A percentile compares a stretch with the other conserved stretches of the same genome.
Conservation (phyloP, 2,329 filamentous ascomycete genomes). For the Monilinia vaccinii-corymbosi region DNA sequence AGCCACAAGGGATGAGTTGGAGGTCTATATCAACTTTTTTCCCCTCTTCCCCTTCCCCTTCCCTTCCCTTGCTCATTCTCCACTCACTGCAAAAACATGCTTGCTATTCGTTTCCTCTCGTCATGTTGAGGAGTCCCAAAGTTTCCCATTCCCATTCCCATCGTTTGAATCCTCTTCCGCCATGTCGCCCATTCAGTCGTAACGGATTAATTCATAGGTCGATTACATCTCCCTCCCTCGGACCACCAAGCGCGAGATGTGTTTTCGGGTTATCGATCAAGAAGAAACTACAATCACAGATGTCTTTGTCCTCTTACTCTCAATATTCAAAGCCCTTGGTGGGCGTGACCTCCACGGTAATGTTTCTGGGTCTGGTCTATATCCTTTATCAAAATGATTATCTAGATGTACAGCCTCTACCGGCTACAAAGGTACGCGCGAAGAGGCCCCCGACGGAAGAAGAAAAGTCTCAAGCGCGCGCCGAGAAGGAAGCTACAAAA, state of each 20-base stretch:
- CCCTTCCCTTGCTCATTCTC: too few species aligned
- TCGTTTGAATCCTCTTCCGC: slow-evolving; percentile 5
- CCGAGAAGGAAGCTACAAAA: slow-evolving; percentile 19
- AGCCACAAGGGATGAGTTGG: neutral
- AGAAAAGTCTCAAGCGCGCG: slow-evolving; percentile 12
- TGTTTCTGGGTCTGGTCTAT: slow-evolving; percentile 23
- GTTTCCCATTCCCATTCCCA: too few species aligned
- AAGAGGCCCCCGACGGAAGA: slow-evolving; percentile 18
- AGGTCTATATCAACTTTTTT: too few species aligned
- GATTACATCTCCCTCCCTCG: neutral
- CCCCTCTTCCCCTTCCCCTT: too few species aligned
- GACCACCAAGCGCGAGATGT: slow-evolving; percentile 8
- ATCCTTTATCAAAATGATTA: slow-evolving; percentile 27
- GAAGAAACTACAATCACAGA: slow-evolving; percentile 14
- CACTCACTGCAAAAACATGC: slow-evolving; percentile 11
- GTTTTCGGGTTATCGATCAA: slow-evolving; percentile 15
- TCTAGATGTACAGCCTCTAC: slow-evolving; percentile 24
- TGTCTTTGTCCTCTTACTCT: slow-evolving; percentile 11
- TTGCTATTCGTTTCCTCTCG: slow-evolving; percentile 8
- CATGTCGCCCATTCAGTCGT: neutral
- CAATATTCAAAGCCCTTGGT: slow-evolving; percentile 13
- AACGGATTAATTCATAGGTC: neutral
- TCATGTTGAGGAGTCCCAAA: slow-evolving; percentile 17
- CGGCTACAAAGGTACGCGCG: slow-evolving; percentile 23
- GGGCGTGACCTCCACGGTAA: slow-evolving; percentile 21